Evolutionary conservation across 495 filamentous ascomycete genomes (phyloP), one percentile per base, ranked within the genome.

Genomic region (Lindgomyces ingoldianus): DNA sequence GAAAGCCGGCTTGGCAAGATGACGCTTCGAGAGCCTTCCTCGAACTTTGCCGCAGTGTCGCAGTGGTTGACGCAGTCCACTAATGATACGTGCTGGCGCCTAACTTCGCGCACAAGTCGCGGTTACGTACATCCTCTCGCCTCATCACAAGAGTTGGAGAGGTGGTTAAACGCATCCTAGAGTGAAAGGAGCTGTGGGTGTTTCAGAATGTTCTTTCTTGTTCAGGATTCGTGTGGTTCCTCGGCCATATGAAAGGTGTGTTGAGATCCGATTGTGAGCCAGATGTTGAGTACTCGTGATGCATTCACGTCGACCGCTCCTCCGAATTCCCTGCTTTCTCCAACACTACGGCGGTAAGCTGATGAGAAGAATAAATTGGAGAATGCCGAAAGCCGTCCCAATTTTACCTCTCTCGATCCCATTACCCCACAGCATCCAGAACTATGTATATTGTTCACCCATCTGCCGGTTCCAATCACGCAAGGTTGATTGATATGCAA

Each of bases 391-490:
- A 45, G 26, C 56, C 62, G 47, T 46, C 29, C n/a, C 47, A 14
- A 19, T 21, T 36, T 12, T 27, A 30, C n/a, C 41, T 62, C 25
- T 51, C 49, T 51, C 64, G 62, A 56, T 51, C 41, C 44, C 45
- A 12, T 60, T 63, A 62, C 58, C 65, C 65, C 65, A 61, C 53
- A 63, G 46, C 36, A 62, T 30, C 57, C 57, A 53, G 54, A 25
- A 22, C 26, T 58, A 26, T 3, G 26, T 45, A 68, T n/a, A 62
- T 68, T 62, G 39, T 3, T 14, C 18, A 9, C 39, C 33, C 53
- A 68, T 68, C 51, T 68, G 65, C 65, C 65, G 65, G 25, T n/a
- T 39, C 58, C 49, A 33, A 62, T 68, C 47, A 27, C 36, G 24
- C n/a, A 4, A 16, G 10, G 1, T 2, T 48, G 4, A 50, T 48